Conservation (phyloP, 139 green algal genomes). For the Zygnema cylindricum region DNA sequence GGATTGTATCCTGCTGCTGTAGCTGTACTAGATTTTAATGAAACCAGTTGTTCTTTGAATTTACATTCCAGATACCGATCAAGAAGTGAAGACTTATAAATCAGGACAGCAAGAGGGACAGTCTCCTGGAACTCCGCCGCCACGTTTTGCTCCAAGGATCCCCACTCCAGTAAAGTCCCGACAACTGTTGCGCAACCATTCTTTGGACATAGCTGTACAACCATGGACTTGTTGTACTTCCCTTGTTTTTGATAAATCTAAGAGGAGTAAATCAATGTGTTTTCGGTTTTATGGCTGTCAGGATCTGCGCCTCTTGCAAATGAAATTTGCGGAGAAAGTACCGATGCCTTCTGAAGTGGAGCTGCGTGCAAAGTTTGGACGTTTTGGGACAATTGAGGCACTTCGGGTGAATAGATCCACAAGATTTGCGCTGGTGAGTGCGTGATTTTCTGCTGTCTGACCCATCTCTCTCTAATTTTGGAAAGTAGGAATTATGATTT, state of each 20-base stretch:
- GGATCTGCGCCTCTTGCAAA: not conserved
- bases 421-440: not conserved
- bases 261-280: too few species aligned
- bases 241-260: too few species aligned
- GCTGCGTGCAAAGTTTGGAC: not conserved
- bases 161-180: not conserved
- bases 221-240: too few species aligned
- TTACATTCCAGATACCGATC: too few species aligned
- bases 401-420: not conserved
- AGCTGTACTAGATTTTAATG: too few species aligned
- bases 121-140: not conserved
- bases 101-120: not conserved
- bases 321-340: not conserved
- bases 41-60: too few species aligned
- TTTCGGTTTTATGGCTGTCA: not conserved
- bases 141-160: not conserved
- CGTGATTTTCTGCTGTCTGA: too few species aligned
- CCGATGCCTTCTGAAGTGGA: not conserved
- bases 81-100: too few species aligned
- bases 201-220: too few species aligned
- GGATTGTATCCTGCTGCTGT: too few species aligned
- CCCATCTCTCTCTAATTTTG: not conserved
- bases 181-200: too few species aligned
- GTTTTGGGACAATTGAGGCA: not conserved
- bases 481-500: too few species aligned